phyloP scores from a whole-genome alignment of 257 asterid genomes.

The Cynanchum wilfordii region DNA sequence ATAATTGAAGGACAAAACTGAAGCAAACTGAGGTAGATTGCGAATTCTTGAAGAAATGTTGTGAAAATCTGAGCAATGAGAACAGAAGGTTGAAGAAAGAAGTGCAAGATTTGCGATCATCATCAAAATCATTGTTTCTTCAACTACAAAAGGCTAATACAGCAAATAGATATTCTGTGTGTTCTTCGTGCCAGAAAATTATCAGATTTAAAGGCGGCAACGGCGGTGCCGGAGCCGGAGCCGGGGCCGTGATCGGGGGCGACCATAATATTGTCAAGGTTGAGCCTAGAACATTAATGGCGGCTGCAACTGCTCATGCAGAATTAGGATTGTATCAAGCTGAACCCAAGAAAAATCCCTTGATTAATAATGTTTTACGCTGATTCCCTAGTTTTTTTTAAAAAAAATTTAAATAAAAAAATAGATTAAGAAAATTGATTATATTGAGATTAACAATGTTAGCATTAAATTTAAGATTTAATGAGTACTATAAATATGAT shows the following conservation, averaged over 20 bases:
- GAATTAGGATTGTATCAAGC: too few relatives aligned
- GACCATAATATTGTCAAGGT: too few relatives aligned
- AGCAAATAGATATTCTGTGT: neutral
- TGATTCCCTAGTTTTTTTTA: too few relatives aligned
- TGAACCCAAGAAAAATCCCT: too few relatives aligned
- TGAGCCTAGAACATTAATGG: too few relatives aligned
- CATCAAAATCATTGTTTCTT: conserved; percentile 5
- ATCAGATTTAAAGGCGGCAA: conserved; percentile 4
- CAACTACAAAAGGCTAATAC: conserved; percentile 9
- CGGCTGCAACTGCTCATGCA: too few relatives aligned
- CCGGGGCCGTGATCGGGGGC: too few relatives aligned
- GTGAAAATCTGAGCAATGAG: conserved; percentile 48
- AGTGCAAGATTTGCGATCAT: conserved; percentile 43
- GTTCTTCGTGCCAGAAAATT: conserved; percentile 23
- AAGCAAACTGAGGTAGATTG: conserved; percentile 75
- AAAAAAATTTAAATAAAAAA: too few relatives aligned
- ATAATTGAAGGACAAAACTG: conserved; percentile 58
- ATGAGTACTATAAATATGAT: neutral
- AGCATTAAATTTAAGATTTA: neutral
- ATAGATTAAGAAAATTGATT: neutral
- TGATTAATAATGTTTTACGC: too few relatives aligned
- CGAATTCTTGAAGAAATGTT: conserved; percentile 57
- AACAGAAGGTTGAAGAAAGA: conserved; percentile 52
- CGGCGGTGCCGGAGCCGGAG: too few relatives aligned
- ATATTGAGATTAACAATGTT: neutral